Evolutionary conservation across 2,329 filamentous ascomycete species (phyloP), one percentile per base, ranked within the genome.

Genomic region (Exophiala viscosa): DNA sequence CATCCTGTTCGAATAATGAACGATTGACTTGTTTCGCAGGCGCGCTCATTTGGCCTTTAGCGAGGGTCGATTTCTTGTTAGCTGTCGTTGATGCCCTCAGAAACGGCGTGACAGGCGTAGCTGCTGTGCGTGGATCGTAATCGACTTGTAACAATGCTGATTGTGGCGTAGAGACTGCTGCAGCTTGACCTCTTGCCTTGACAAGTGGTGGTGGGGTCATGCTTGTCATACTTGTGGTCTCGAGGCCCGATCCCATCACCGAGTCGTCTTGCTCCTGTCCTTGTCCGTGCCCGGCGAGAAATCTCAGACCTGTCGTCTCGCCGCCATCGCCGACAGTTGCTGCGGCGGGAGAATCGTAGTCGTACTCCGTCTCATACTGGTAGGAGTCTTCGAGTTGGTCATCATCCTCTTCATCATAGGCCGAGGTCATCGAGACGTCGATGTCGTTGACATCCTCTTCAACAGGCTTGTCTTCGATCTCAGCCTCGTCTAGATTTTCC

Each of bases 31-130:
- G 23, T 28, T 28, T 28, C 23, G 23, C 23, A 5, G 23, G 23
- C 23, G 23, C 23, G 8, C 23, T 28, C 23, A 28, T 28, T 4
- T 28, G 23, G 3, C 23, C 23, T 4, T 28, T 28, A 28, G 2
- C 23, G 5, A 28, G 3, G 2, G 2, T 7, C 5, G 8, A 1
- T 7, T 28, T 28, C 23, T 28, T 28, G 8, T 28, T 4, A 5
- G 23, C 23, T 7, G 23, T 28, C 23, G 23, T 71, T 13, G n/a
- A n/a, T n/a, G 69, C 69, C 18, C 72, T 65, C 56, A 73, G 75
- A 60, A 72, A 78, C 15, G 73, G 76, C 6, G 72, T 59, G 40
- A 53, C 44, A 17, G 50, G 55, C 18, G 55, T 60, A 7, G 56
- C 53, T 35, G 50, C 55, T 4, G 57, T 57, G 31, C 69, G 67